Base-by-base conservation (phyloP, 2,329 filamentous ascomycete species). In the Hirsutella thompsonii region DNA sequence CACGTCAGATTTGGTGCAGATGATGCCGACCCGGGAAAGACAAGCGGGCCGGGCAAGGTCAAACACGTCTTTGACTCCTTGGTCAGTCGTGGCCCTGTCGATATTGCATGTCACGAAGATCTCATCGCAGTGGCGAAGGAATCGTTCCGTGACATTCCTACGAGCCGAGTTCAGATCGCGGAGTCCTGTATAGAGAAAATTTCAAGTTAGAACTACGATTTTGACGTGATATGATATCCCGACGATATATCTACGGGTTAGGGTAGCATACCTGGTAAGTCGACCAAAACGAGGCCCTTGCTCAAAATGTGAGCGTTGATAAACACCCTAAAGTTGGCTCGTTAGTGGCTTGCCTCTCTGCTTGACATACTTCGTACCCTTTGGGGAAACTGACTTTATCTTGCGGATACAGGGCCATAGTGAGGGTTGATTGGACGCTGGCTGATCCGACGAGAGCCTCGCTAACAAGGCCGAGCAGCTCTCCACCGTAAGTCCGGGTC, bases 241-340 rank as follows among this genome's bases (percentile, higher is more conserved):
- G 30, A 32, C 23, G 14, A n/a, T 8, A 38, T 1, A 19, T 28
- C 4, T 10, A 45, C n/a, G n/a, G n/a, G n/a, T n/a, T n/a, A n/a
- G n/a, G n/a, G n/a, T n/a, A n/a, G n/a, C 50, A 19, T 55, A 68
- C 66, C 67, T 20, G 68, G 68, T 16, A 72, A 58, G 43, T 72
- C 68, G 0, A 67, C 67, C 6, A 72, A 56, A 4, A 70, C 50
- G 1, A 72, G 55, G 0, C 68, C 69, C 40, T 62, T 66, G 42
- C 64, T 68, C 8, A 72, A 48, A 16, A 72, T 68, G 44, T 68
- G 52, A 0, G 68, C 60, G 13, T 64, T 62, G 10, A 62, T 45
- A 33, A 54, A 65, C 0, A 72, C 64, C 38, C 66, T 69, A n/a
- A 26, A 26, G 23, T 26, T 26, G 23, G 23, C 11, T 11, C 11